Evolutionary conservation across 208 protist species (phyloP).

Genomic region (Acanthamoeba rhysodes): DNA sequence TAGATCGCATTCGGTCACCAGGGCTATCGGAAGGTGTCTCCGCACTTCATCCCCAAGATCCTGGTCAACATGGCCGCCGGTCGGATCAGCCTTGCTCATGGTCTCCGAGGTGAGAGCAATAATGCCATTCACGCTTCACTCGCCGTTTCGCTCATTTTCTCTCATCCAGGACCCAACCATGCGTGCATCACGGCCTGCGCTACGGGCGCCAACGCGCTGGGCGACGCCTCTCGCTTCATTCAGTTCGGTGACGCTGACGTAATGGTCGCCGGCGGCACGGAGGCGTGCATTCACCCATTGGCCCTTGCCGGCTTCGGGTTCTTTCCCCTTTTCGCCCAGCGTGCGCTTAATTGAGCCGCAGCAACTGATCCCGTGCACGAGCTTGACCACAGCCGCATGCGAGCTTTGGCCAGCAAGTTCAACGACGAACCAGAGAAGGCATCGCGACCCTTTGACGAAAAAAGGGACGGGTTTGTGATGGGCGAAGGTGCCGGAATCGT

Average conservation of each 20-base stretch:
- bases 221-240: slow-evolving; percentile 95
- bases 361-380: not conserved
- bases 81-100: slow-evolving; percentile 86
- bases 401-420: slow-evolving; percentile 95
- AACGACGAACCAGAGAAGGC: slow-evolving; percentile 93
- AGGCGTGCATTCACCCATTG: slow-evolving; percentile 95
- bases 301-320: slow-evolving; percentile 95
- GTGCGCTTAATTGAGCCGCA: not conserved
- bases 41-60: slow-evolving; percentile 97
- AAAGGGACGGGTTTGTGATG: slow-evolving; percentile 97
- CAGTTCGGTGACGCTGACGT: slow-evolving; percentile 88
- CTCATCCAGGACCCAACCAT: slow-evolving; percentile 93
- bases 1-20: slow-evolving; percentile 92
- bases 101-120: not conserved
- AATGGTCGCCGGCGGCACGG: slow-evolving; percentile 94
- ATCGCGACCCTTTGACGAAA: slow-evolving; percentile 96
- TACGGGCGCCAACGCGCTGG: slow-evolving; percentile 98
- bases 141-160: not conserved
- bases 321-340: not conserved
- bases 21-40: slow-evolving; percentile 84
- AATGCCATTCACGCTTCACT: not conserved
- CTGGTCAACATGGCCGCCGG: slow-evolving; percentile 98
- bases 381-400: slow-evolving; percentile 82
- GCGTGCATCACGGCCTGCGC: slow-evolving; percentile 97
- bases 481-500: slow-evolving; percentile 96